phyloP scores from a whole-genome alignment of 2,329 filamentous ascomycete species.

The Tolypocladium tropicale region DNA sequence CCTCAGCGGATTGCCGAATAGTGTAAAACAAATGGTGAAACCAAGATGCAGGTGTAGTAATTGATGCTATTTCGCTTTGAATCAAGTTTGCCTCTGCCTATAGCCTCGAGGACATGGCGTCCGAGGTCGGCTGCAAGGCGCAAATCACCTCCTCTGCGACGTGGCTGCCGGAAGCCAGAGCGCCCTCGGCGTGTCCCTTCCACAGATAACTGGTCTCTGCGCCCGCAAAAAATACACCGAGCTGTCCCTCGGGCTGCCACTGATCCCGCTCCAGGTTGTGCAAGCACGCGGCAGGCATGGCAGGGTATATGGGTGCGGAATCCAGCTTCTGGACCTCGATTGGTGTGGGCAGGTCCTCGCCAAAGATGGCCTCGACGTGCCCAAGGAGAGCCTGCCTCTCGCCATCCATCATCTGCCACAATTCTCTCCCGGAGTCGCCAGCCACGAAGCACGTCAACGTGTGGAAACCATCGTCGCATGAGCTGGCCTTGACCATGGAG shows the following conservation, averaged over 20 bases:
- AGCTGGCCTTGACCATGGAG: constrained; percentile 7
- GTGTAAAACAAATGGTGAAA: too few species aligned
- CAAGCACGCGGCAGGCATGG: constrained; percentile 5
- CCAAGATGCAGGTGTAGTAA: too few species aligned
- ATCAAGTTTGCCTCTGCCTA: background rate
- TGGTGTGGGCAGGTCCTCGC: constrained; percentile 4
- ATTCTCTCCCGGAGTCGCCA: constrained; percentile 7
- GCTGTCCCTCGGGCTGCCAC: constrained; percentile 10
- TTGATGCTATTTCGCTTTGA: background rate
- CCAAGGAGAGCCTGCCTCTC: constrained; percentile 4
- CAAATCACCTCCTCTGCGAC: constrained; percentile 7
- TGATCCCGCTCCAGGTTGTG: constrained; percentile 6
- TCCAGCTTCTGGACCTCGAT: constrained; percentile 4
- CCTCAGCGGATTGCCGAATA: too few species aligned
- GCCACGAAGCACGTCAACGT: constrained; percentile 10
- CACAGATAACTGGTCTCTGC: constrained; percentile 10
- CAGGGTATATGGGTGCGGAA: constrained; percentile 3
- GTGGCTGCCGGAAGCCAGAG: constrained; percentile 9
- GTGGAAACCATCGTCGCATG: constrained; percentile 6
- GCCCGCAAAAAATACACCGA: constrained; percentile 11
- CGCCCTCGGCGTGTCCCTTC: constrained; percentile 13
- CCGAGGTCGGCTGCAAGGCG: background rate
- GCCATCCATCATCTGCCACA: constrained; percentile 5
- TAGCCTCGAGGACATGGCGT: background rate
- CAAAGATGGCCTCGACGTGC: constrained; percentile 5